A percentile compares a stretch with the other conserved stretches of the same genome.
Evolutionary conservation across 306 rosid genomes (phyloP).

Genomic region (Rosa multiflora): DNA sequence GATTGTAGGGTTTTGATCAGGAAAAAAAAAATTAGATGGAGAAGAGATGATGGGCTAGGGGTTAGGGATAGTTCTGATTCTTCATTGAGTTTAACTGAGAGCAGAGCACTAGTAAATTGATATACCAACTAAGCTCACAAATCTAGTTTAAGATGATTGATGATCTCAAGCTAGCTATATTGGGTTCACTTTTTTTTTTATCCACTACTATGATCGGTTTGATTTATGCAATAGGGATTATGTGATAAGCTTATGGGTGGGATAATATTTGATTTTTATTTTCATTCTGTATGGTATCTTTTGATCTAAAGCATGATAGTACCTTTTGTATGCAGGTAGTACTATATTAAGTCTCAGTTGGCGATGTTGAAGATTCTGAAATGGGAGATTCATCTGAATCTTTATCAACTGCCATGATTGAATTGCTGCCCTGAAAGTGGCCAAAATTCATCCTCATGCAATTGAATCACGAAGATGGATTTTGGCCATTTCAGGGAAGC

Average conservation of each 20-base stretch:
- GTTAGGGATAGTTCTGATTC: too few species aligned
- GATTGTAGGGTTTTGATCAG: neutral
- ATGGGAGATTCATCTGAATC: neutral
- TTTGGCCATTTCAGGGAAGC: constrained; percentile 46
- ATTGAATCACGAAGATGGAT: constrained; percentile 18
- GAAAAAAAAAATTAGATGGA: too few species aligned
- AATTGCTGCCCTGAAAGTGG: constrained; percentile 11
- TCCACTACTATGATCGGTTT: too few species aligned
- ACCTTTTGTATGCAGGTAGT: neutral
- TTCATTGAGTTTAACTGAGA: too few species aligned
- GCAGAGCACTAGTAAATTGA: too few species aligned
- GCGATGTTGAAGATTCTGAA: neutral
- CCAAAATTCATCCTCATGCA: neutral
- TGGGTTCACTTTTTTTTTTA: too few species aligned
- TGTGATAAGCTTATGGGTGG: neutral
- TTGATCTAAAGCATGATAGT: neutral
- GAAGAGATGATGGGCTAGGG: too few species aligned
- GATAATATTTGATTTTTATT: too few species aligned
- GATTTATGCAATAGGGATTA: too few species aligned
- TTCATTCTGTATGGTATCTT: neutral
- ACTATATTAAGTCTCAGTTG: neutral
- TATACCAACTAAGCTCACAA: neutral
- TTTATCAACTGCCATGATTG: neutral
- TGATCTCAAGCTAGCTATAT: neutral
- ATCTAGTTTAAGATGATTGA: neutral